Conservation (phyloP, 208 protist genomes). For the Acanthamoeba sp. region DNA sequence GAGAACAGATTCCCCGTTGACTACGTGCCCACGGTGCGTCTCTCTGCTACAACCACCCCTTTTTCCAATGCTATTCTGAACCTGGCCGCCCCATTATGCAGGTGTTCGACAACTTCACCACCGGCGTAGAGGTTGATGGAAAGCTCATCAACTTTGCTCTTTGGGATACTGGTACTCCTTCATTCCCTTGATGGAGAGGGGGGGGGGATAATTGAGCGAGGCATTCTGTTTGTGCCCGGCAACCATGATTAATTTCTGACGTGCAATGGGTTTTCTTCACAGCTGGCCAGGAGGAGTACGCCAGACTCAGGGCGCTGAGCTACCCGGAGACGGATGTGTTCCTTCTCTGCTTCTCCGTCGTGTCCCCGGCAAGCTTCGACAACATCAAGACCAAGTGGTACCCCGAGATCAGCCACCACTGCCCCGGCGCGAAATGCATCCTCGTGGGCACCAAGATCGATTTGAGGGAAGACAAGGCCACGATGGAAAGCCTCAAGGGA, state of each 20-base stretch:
- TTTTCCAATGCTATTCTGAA: not conserved
- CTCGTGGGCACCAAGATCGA: conserved; percentile 88
- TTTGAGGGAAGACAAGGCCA: conserved; percentile 81
- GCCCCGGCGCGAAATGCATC: conserved; percentile 78
- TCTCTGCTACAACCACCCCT: not conserved
- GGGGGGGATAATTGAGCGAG: not conserved
- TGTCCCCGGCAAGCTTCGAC: conserved; percentile 78
- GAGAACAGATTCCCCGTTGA: conserved; percentile 73
- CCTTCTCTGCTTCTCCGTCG: conserved; percentile 89
- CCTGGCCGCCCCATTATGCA: not conserved
- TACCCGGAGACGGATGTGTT: conserved; percentile 87
- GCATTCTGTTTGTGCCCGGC: no score
- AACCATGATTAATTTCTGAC: not conserved
- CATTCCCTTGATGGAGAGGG: not conserved
- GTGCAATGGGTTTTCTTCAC: conserved; percentile 78
- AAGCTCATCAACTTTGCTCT: conserved; percentile 87
- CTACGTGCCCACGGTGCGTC: conserved; percentile 52
- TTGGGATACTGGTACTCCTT: conserved; percentile 86
- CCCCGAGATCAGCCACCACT: conserved; percentile 82
- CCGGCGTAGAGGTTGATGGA: conserved; percentile 87
- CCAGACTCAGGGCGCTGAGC: conserved; percentile 89
- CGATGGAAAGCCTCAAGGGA: conserved; percentile 80
- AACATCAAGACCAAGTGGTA: conserved; percentile 81
- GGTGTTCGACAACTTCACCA: conserved; percentile 93
- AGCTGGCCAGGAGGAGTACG: conserved; percentile 92